Evolutionary conservation across 164 flowering plant genomes (phyloP), one percentile per base, ranked within the genome.

Genomic region (Annona cherimola): DNA sequence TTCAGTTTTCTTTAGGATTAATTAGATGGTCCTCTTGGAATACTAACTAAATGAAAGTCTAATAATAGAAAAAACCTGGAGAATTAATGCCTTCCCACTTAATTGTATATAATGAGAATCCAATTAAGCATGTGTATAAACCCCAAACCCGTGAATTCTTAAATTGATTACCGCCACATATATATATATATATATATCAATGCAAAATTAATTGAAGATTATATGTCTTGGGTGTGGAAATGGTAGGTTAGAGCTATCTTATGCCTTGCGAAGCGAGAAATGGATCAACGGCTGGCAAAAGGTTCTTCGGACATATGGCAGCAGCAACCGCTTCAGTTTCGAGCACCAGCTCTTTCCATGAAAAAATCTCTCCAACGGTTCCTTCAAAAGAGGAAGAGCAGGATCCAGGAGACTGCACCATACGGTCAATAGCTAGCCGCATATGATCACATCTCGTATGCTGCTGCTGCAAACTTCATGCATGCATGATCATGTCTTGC

Each of bases 281-380:
- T 73, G 67, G 63, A 63, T 42, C 69, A 78, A 5, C 57, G 73
- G 26, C 5, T 61, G 76, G n/a, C 40, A 7, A 40, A n/a, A 2
- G 12, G 42, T 14, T 39, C 19, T 3, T 16, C 2, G 67, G 42
- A 12, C 16, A n/a, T n/a, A 12, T 64, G 7, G 9, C 57, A 50
- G 40, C 43, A 50, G 50, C 46, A 6, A 61, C 81, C 50, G 35
- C 35, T 26, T 77, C 72, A 43, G 1, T 70, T 9, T 43, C 11
- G 16, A 40, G 73, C 35, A 75, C 80, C 35, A 70, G 82, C 79
- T 39, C 79, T 82, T 39, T 80, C 83, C 2, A 84, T 89, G 88
- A 86, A 82, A 81, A 83, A 75, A 75, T 89, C 89, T 3, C 77
- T 87, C 41, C 87, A 87, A 69, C 59, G 83, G 63, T 87, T 87